Conservation (phyloP, 768 basidiomycete genomes). For the Trametes elegans region DNA sequence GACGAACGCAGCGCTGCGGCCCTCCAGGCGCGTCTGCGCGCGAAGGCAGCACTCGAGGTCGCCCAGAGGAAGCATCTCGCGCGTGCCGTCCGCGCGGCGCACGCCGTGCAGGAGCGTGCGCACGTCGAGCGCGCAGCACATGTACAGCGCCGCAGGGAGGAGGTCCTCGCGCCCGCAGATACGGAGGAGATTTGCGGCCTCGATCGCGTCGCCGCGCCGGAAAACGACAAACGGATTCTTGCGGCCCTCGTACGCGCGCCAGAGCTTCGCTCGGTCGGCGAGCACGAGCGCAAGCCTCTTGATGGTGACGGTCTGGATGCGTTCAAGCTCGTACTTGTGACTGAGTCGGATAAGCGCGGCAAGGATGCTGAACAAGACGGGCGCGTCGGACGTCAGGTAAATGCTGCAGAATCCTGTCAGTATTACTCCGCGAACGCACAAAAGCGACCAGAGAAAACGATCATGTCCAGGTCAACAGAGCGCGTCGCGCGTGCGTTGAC, state of each 20-base stretch:
- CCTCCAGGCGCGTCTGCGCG: too few relatives aligned
- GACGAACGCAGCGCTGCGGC: too few relatives aligned
- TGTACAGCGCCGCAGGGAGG: slow-evolving; percentile 8
- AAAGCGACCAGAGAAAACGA: too few relatives aligned
- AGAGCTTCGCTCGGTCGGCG: background rate
- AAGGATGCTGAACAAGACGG: background rate
- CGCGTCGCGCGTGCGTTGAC: too few relatives aligned
- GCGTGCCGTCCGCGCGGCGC: background rate
- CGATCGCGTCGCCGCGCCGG: background rate
- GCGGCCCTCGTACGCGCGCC: background rate
- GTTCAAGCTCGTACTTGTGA: slow-evolving; percentile 10
- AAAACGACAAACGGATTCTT: background rate
- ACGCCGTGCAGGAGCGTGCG: background rate
- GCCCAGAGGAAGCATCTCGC: background rate
- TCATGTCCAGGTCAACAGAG: too few relatives aligned
- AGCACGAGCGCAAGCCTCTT: slow-evolving; percentile 4
- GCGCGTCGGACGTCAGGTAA: background rate
- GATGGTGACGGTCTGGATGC: background rate
- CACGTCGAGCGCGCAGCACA: slow-evolving; percentile 4
- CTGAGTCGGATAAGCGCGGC: slow-evolving; percentile 9
- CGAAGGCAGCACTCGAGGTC: slow-evolving; percentile 3
- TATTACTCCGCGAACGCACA: too few relatives aligned
- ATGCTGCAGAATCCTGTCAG: background rate
- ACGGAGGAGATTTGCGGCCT: slow-evolving; percentile 9
- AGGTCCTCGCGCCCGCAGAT: background rate